Percentiles rank a stretch among this genome's conserved stretches.
Conservation (phyloP, 805 yeast genomes). For the Scheffersomyces coipomensis region DNA sequence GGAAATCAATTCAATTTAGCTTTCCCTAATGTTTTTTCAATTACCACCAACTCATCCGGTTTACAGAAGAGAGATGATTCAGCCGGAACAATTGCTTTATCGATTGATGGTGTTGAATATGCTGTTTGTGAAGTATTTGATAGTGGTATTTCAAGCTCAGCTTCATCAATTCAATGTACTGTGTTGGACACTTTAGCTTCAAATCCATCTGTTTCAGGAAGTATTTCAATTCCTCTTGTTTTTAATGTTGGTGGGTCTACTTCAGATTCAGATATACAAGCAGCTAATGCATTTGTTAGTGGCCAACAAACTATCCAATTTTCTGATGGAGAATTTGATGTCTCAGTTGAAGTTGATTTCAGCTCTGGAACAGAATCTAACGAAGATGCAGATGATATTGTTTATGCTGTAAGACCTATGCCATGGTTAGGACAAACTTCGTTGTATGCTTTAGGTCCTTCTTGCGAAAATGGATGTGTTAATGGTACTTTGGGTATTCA, state of each 20-base stretch:
- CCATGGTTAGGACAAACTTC: conserved; percentile 10
- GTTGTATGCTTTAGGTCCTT: conserved; percentile 9
- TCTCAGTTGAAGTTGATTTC: not conserved
- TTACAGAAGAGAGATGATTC: not conserved
- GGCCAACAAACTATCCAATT: conserved; percentile 16
- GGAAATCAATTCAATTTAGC: not conserved
- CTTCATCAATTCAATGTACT: conserved; percentile 8
- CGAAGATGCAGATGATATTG: not conserved
- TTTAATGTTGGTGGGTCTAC: conserved; percentile 14
- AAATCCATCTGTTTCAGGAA: conserved; percentile 9
- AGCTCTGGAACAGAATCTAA: not conserved
- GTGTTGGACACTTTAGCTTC: conserved; percentile 9
- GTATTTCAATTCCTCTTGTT: conserved; percentile 12
- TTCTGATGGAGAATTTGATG: conserved; percentile 4
- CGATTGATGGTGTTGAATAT: conserved; percentile 6
- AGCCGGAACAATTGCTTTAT: not conserved
- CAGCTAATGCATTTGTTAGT: conserved; percentile 8
- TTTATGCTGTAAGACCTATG: conserved; percentile 3
- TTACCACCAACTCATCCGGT: not conserved
- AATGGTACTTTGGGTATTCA: conserved; percentile 20
- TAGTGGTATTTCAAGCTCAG: conserved; percentile 5
- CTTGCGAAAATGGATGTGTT: conserved; percentile 16
- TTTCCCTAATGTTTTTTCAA: not conserved
- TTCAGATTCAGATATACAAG: conserved; percentile 9
- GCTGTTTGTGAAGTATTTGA: conserved; percentile 14